These are phyloP conservation scores for Cephaloascus albidus DNA, from an alignment of 805 yeast genomes.

Conservation along the genomic window DNA sequence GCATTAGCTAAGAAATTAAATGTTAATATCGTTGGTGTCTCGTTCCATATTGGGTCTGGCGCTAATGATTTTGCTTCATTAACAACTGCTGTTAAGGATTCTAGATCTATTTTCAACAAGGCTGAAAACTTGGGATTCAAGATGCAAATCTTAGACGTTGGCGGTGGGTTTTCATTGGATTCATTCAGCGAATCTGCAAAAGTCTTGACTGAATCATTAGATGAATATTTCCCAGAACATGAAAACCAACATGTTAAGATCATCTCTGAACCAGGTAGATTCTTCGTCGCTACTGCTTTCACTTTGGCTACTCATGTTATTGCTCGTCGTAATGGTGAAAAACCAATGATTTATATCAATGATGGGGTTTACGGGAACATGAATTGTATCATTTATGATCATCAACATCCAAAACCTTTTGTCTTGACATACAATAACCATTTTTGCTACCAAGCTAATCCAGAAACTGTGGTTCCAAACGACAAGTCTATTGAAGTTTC, in stretches of 20 bases:
- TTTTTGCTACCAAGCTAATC: conserved; percentile 24
- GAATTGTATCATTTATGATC: conserved; percentile 91
- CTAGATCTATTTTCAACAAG: conserved; percentile 56
- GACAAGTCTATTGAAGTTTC: conserved; percentile 52
- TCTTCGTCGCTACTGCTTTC: conserved; percentile 76
- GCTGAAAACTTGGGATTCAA: conserved; percentile 37
- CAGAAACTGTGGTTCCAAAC: conserved; percentile 12
- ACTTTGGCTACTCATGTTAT: conserved; percentile 78
- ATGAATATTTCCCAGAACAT: conserved; percentile 45
- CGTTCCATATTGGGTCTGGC: conserved; percentile 95
- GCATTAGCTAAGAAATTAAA: conserved; percentile 50
- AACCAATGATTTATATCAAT: conserved; percentile 75
- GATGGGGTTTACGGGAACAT: conserved; percentile 95
- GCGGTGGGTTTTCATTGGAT: conserved; percentile 81
- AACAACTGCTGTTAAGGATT: conserved; percentile 62
- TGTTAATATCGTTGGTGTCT: conserved; percentile 71
- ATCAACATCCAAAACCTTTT: conserved; percentile 67
- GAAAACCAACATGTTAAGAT: conserved; percentile 25
- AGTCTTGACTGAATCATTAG: conserved; percentile 48
- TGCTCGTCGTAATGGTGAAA: conserved; percentile 56
- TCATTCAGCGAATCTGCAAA: conserved; percentile 51
- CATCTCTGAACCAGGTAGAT: conserved; percentile 94
- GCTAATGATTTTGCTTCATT: conserved; percentile 65
- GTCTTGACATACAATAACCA: conserved; percentile 49
- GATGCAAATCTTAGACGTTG: conserved; percentile 67